phyloP scores from a whole-genome alignment of 2,329 filamentous ascomycete genomes.

The Hypoxylon sp. region DNA sequence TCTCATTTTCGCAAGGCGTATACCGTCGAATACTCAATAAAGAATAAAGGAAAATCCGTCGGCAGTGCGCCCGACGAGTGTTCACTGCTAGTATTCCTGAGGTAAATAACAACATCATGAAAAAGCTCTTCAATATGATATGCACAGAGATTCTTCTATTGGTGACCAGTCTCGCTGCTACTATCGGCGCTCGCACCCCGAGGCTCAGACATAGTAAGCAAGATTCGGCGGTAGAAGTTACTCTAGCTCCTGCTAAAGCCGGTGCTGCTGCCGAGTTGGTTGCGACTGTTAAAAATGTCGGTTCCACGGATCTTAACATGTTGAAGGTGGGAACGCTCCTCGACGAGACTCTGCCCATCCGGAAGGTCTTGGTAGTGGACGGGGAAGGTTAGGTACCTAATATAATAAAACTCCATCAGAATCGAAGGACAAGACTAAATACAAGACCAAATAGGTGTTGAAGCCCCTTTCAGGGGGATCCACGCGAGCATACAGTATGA shows the following conservation, averaged over 20 bases:
- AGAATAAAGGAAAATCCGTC: neutral
- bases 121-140: constrained; percentile 25
- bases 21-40: constrained; percentile 5
- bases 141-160: constrained; percentile 12
- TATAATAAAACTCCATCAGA: neutral
- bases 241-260: constrained; percentile 15
- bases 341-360: constrained; percentile 40
- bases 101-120: neutral
- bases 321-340: constrained; percentile 47
- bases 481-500: constrained; percentile 42
- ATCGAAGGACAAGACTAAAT: neutral
- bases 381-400: constrained; percentile 42
- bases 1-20: constrained; percentile 17
- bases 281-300: constrained; percentile 44
- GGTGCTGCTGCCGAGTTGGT: constrained; percentile 39
- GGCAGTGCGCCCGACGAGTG: neutral
- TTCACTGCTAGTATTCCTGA: neutral
- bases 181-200: constrained; percentile 10
- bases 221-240: constrained; percentile 33
- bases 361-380: constrained; percentile 35
- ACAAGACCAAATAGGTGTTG: constrained; percentile 9
- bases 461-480: constrained; percentile 40
- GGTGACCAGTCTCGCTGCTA: constrained; percentile 11
- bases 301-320: constrained; percentile 44
- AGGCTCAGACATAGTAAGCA: constrained; percentile 1